These are phyloP conservation scores for Trametes cingulata DNA, from an alignment of 768 basidiomycete genomes.

Conservation along the genomic window DNA sequence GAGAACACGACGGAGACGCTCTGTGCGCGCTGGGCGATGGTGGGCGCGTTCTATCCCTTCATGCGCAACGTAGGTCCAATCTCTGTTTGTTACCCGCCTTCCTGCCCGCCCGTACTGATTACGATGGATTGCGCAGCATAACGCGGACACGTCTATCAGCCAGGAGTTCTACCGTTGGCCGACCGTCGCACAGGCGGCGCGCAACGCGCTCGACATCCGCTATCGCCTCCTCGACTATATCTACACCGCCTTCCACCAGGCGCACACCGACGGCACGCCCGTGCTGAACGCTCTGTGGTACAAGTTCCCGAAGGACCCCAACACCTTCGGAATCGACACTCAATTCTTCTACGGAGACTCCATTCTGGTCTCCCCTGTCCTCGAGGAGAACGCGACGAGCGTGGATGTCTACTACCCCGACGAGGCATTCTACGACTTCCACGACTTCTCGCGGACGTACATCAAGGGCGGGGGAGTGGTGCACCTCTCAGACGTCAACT, in stretches of 20 bases:
- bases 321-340: slow-evolving; percentile 60
- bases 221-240: slow-evolving; percentile 72
- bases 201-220: slow-evolving; percentile 59
- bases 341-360: slow-evolving; percentile 72
- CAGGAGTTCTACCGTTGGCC: slow-evolving; percentile 75
- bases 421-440: slow-evolving; percentile 68
- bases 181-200: slow-evolving; percentile 55
- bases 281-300: slow-evolving; percentile 66
- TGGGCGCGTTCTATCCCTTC: slow-evolving; percentile 79
- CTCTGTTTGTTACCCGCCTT: no score
- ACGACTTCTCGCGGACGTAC: slow-evolving; percentile 46
- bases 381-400: slow-evolving; percentile 56
- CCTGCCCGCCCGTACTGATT: not conserved
- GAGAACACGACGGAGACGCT: slow-evolving; percentile 66
- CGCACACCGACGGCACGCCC: slow-evolving; percentile 59
- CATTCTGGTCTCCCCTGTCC: slow-evolving; percentile 69
- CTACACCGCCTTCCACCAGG: slow-evolving; percentile 68
- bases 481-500: slow-evolving; percentile 48
- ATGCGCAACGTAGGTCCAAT: slow-evolving; percentile 62
- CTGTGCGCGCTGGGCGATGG: slow-evolving; percentile 75
- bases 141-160: slow-evolving; percentile 48
- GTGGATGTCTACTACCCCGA: slow-evolving; percentile 63
- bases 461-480: slow-evolving; percentile 46
- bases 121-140: slow-evolving; percentile 43
- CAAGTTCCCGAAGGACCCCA: slow-evolving; percentile 62